Conservation (phyloP, 2,329 filamentous ascomycete genomes). For the Ophiostoma triangulosporum region DNA sequence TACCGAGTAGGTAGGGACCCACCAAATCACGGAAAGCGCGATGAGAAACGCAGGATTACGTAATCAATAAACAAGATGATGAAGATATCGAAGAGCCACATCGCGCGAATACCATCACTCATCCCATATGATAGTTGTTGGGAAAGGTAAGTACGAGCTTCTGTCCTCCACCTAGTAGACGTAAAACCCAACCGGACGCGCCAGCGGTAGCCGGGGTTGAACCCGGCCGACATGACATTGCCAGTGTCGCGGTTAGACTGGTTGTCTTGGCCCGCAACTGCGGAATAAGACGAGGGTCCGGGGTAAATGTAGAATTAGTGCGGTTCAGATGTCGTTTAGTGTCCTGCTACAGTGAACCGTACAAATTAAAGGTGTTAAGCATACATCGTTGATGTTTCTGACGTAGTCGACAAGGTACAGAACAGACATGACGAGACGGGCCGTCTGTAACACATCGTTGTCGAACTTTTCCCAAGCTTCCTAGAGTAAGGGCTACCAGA, state of each 20-base stretch:
- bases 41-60: neutral
- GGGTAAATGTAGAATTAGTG: constrained; percentile 63
- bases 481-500: constrained; percentile 21
- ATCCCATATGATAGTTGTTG: constrained; percentile 38
- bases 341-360: neutral
- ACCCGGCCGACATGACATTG: constrained; percentile 76
- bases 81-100: too few species aligned
- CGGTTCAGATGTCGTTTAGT: constrained; percentile 38
- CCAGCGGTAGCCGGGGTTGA: constrained; percentile 82
- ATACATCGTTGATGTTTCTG: constrained; percentile 54
- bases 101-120: constrained; percentile 12
- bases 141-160: constrained; percentile 34
- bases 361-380: constrained; percentile 5
- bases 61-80: neutral
- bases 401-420: constrained; percentile 69
- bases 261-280: constrained; percentile 35
- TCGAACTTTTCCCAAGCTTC: constrained; percentile 55
- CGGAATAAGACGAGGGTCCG: constrained; percentile 62
- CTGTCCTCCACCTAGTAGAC: constrained; percentile 56
- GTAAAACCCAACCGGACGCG: constrained; percentile 46
- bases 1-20: neutral
- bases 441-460: constrained; percentile 68
- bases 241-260: constrained; percentile 59
- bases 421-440: constrained; percentile 58
- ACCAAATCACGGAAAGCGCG: neutral